Evolutionary conservation across 2,329 filamentous ascomycete species (phyloP).

Genomic region (Aquanectria penicillioides): DNA sequence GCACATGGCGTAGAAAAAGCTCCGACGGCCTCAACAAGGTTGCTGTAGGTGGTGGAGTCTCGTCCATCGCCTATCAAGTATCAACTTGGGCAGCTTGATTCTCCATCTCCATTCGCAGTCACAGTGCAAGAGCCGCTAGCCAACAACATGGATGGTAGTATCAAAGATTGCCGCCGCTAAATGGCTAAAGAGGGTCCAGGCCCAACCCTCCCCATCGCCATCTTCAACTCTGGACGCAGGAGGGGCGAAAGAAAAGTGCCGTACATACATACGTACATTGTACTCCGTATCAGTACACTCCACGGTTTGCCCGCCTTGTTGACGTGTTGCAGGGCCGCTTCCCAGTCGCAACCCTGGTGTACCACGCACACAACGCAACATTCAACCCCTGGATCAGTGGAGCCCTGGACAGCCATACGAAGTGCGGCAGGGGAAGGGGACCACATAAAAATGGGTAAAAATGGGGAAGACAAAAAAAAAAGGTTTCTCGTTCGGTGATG

Average conservation of each 20-base stretch:
- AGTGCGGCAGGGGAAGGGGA: constrained; percentile 25
- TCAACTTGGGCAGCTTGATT: too few relatives aligned
- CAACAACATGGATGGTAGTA: not conserved
- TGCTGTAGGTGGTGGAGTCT: not conserved
- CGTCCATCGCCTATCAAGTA: constrained; percentile 1
- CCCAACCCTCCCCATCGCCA: not conserved
- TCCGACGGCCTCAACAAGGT: not conserved
- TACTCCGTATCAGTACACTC: constrained; percentile 1
- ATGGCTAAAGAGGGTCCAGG: constrained; percentile 1
- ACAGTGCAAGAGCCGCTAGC: too few relatives aligned
- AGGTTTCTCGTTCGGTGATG: constrained; percentile 23
- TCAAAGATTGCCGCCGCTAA: constrained; percentile 2
- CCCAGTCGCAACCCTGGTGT: constrained; percentile 7
- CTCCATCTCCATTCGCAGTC: too few relatives aligned
- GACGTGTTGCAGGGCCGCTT: constrained; percentile 13
- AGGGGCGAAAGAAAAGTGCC: not conserved
- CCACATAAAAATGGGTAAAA: constrained; percentile 28
- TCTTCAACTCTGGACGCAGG: not conserved
- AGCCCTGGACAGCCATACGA: constrained; percentile 28
- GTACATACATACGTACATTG: not conserved
- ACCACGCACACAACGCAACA: constrained; percentile 18
- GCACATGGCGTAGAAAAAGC: not conserved
- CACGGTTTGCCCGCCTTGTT: constrained; percentile 9
- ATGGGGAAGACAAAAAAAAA: constrained; percentile 19
- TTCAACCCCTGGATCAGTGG: constrained; percentile 25